These are phyloP conservation scores for Agaricus bisporus DNA, from an alignment of 768 basidiomycete species.

Conservation along the genomic window DNA sequence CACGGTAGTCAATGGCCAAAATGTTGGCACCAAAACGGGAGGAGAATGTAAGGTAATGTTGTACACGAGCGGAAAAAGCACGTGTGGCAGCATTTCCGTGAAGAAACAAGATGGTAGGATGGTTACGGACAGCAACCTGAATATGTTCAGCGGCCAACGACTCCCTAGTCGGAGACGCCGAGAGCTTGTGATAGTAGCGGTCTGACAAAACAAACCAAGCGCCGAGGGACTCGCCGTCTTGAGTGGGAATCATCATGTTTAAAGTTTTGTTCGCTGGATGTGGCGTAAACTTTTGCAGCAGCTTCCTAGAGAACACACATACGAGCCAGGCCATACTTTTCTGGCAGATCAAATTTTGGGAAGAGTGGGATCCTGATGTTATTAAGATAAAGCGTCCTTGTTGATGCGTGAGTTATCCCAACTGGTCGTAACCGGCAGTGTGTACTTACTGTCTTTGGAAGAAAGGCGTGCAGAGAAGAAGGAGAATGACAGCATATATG, in stretches of 20 bases:
- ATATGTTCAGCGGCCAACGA: constrained; percentile 37
- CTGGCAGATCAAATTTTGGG: constrained; percentile 62
- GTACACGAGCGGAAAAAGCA: constrained; percentile 60
- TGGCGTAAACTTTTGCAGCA: neutral
- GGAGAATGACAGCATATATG: constrained; percentile 47
- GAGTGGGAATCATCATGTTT: constrained; percentile 63
- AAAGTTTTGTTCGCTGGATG: constrained; percentile 66
- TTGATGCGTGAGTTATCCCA: neutral
- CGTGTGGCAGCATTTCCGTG: constrained; percentile 89
- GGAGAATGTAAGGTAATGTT: constrained; percentile 59
- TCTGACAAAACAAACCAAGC: constrained; percentile 84
- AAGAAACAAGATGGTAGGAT: constrained; percentile 84
- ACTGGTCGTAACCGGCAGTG: neutral
- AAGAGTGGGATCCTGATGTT: constrained; percentile 55
- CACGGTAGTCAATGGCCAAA: constrained; percentile 85
- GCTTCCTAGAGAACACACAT: constrained; percentile 17
- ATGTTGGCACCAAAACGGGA: constrained; percentile 69
- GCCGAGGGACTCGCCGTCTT: constrained; percentile 76
- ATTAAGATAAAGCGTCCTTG: constrained; percentile 54
- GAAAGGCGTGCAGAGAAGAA: constrained; percentile 52
- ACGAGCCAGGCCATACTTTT: constrained; percentile 81
- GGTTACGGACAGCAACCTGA: constrained; percentile 42
- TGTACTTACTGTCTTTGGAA: constrained; percentile 62
- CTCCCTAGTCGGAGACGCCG: constrained; percentile 31
- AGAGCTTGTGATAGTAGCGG: constrained; percentile 46